phyloP scores from a whole-genome alignment of 352 stramenopile genomes.

The Pythium pectinolyticum region DNA sequence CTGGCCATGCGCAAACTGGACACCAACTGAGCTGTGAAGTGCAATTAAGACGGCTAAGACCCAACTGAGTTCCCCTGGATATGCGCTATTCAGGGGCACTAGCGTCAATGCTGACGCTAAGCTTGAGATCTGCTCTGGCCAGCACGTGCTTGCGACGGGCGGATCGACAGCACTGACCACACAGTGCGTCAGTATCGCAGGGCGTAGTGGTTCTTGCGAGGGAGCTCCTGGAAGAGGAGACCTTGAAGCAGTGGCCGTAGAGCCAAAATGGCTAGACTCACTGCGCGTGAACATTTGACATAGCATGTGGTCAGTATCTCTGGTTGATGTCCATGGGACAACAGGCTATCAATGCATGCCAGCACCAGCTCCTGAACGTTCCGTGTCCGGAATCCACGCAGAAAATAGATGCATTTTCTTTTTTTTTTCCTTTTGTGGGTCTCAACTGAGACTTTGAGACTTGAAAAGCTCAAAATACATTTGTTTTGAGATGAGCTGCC shows the following conservation, averaged over 20 bases:
- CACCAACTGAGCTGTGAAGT: too few relatives aligned
- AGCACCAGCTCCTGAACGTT: conserved; percentile 23
- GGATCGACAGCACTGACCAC: not conserved
- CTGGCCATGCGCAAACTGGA: not conserved
- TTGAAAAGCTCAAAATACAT: not conserved
- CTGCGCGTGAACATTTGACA: too few relatives aligned
- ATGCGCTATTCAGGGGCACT: too few relatives aligned
- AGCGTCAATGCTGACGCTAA: too few relatives aligned
- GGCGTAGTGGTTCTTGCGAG: not conserved
- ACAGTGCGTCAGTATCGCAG: not conserved
- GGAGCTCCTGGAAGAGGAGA: too few relatives aligned
- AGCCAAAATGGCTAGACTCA: conserved; percentile 3
- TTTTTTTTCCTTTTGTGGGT: too few relatives aligned
- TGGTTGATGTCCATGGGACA: not conserved
- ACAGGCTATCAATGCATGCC: not conserved
- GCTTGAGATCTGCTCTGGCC: not conserved
- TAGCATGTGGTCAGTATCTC: conserved; percentile 1
- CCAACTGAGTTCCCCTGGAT: not conserved
- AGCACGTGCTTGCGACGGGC: not conserved
- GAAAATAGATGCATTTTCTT: conserved; percentile 16
- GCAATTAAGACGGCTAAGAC: not conserved
- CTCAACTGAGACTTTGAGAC: not conserved
- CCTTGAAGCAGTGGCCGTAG: not conserved
- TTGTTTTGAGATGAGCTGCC: not conserved
- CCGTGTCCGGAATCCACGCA: not conserved